Base-by-base conservation (phyloP, 495 filamentous ascomycete genomes). In the Daldinia loculata region DNA sequence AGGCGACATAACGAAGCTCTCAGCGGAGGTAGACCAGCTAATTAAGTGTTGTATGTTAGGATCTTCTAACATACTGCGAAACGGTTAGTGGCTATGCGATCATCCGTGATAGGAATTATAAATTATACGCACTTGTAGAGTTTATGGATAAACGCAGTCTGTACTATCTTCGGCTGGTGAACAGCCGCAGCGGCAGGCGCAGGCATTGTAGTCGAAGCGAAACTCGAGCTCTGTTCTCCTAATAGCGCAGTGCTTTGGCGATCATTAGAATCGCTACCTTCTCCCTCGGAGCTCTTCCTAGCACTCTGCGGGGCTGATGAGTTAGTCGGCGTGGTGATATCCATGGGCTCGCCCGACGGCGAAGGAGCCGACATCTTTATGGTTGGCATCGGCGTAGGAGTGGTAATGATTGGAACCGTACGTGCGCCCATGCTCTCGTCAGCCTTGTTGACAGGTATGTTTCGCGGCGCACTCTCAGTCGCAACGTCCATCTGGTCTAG, bases 111-210 rank as follows among this genome's bases (percentile, higher is more conserved):
- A 39, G 27, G 67, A 36, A 59, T 48, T 26, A 66, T 62, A 82
- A 36, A 59, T 48, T 26, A 66, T 62, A 82, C 90, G 63, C 86
- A 98, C 95, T 97, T 99, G 87, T 98, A 99, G 17, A 99, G 88
- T 79, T 99, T 99, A 79, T 99, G 95, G 67, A 99, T 98, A 77
- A 99, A 99, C n/a, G 95, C 95, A 26, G 95, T 98, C 80, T 99
- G 95, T 30, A 98, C 93, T 61, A 97, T 94, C 82, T 99, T 99
- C 63, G 95, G 94, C 78, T 97, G 94, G 79, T 97, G 94, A 65
- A 93, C 90, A 64, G 93, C 93, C 15, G 93, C 92, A 4, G 92
- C 91, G 50, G 93, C 93, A 19, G 82, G 76, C 43, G 83, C 79
- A 67, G 82, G 80, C 65, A 80, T 80, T 60, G 78, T 78, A 60